Evolutionary conservation across 2,329 filamentous ascomycete species (phyloP).

Genomic region (Xylaria sp.): DNA sequence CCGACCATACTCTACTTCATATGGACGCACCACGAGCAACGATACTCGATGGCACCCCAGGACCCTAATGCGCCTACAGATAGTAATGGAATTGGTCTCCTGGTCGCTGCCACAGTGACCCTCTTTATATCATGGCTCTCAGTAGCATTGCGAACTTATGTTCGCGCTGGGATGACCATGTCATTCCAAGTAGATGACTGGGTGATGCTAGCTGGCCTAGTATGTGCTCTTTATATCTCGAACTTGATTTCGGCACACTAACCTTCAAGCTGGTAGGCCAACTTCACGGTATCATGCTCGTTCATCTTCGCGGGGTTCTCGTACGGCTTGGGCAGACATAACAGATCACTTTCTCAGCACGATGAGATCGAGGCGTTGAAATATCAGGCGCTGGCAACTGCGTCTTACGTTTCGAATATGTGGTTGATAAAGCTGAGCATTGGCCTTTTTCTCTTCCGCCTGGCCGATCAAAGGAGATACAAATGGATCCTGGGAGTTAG

Average conservation of each 20-base stretch:
- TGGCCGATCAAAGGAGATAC: constrained; percentile 54
- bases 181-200: constrained; percentile 58
- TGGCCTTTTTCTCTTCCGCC: constrained; percentile 56
- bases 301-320: constrained; percentile 52
- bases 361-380: constrained; percentile 54
- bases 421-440: constrained; percentile 64
- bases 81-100: constrained; percentile 40
- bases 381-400: constrained; percentile 59
- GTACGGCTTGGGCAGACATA: constrained; percentile 54
- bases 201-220: constrained; percentile 58
- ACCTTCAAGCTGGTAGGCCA: constrained; percentile 40
- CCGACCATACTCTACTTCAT: constrained; percentile 24
- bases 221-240: constrained; percentile 35
- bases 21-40: constrained; percentile 32
- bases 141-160: constrained; percentile 38
- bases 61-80: constrained; percentile 41
- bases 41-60: constrained; percentile 40
- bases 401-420: constrained; percentile 58
- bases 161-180: constrained; percentile 39
- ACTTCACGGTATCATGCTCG: constrained; percentile 55
- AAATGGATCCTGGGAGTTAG: constrained; percentile 54
- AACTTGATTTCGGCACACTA: constrained; percentile 7
- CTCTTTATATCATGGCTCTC: constrained; percentile 43
- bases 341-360: constrained; percentile 48
- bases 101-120: constrained; percentile 45